phyloP scores from a whole-genome alignment of 1,284 basidiomycete genomes.

The Trametes pubescens region DNA sequence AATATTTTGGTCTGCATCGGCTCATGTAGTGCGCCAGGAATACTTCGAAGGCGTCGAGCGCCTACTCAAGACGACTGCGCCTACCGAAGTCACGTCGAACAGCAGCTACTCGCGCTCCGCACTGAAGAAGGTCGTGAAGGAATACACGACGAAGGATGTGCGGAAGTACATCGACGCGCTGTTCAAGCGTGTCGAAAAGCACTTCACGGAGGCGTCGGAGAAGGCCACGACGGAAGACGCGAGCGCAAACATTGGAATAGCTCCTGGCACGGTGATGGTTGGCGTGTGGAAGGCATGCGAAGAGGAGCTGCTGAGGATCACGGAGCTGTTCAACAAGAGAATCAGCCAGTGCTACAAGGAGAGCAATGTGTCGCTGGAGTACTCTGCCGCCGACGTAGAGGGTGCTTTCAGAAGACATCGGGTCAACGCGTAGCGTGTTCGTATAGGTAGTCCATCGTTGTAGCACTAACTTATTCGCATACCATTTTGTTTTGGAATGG shows the following conservation, averaged over 20 bases:
- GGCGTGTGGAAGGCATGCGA: slow-evolving; percentile 92
- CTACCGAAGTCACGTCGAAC: slow-evolving; percentile 83
- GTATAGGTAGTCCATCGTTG: slow-evolving; percentile 7
- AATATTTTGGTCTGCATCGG: background rate
- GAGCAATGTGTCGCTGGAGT: slow-evolving; percentile 76
- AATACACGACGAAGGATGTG: slow-evolving; percentile 88
- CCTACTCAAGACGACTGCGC: slow-evolving; percentile 81
- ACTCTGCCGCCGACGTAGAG: slow-evolving; percentile 79
- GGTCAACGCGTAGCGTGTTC: slow-evolving; percentile 49
- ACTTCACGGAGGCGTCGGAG: slow-evolving; percentile 85
- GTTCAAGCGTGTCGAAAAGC: slow-evolving; percentile 94
- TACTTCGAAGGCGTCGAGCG: slow-evolving; percentile 94
- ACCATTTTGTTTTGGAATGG: too few relatives aligned
- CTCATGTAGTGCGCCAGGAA: slow-evolving; percentile 63
- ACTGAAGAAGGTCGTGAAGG: slow-evolving; percentile 87
- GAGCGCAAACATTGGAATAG: slow-evolving; percentile 54
- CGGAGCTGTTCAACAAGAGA: slow-evolving; percentile 70
- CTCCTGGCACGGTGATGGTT: slow-evolving; percentile 74
- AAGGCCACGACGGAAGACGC: slow-evolving; percentile 65
- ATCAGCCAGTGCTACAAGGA: slow-evolving; percentile 84
- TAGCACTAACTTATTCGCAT: slow-evolving; percentile 26
- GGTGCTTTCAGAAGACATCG: slow-evolving; percentile 76
- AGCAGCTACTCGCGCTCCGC: slow-evolving; percentile 80
- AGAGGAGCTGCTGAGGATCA: slow-evolving; percentile 78
- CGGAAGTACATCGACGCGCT: slow-evolving; percentile 88